Evolutionary conservation across 192 early-diverging fungal species (phyloP), one percentile per base, ranked within the genome.

Genomic region (Coemansia sp.): DNA sequence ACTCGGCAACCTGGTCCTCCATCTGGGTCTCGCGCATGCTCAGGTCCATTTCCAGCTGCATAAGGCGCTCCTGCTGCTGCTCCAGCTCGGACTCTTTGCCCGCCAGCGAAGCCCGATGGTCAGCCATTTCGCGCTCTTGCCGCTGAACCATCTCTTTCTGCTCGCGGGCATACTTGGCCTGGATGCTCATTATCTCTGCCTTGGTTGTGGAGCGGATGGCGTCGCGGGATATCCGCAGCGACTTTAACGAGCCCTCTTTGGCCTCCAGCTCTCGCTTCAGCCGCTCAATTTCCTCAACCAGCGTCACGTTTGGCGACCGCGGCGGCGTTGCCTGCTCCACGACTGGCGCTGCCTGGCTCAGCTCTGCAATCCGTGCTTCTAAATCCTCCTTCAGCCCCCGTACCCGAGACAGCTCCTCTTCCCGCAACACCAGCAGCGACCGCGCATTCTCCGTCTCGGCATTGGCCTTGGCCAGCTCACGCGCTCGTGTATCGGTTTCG

Each of bases 1-100:
- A 65, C 18, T 75, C 72, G 10, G 56, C 65, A 2, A 60, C 72
- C 38, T 68, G 64, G 54, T 77, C 74, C 19, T 77, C 74, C 20
- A 77, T 57, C 52, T 77, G 74, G 20, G 68, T 67, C 2, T 63
- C 48, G 33, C 68, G 62, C 68, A 70, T 66, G 38, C 46, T 60
- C 21, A 67, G 55, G 23, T 70, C 74, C 74, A 70, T 77, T 23
- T 77, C 74, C n/a, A 70, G 44, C 55, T 77, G 68, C 64, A 77
- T 65, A 30, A 70, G 45, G 18, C 68, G 62, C 49, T 77, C 74
- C 55, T 70, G 74, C 61, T 77, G 68, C 44, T 62, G 61, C 46
- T 69, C 72, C 21, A 70, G 68, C 26, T 77, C 74, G 1, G 68
- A 48, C 50, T 75, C 72, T 23, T 59, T 63, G 30, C 26, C 42